A percentile compares a stretch with the other conserved stretches of the same genome.
phyloP scores from a whole-genome alignment of 371 early-diverging fungal species.

The Haplosporangium sp. region DNA sequence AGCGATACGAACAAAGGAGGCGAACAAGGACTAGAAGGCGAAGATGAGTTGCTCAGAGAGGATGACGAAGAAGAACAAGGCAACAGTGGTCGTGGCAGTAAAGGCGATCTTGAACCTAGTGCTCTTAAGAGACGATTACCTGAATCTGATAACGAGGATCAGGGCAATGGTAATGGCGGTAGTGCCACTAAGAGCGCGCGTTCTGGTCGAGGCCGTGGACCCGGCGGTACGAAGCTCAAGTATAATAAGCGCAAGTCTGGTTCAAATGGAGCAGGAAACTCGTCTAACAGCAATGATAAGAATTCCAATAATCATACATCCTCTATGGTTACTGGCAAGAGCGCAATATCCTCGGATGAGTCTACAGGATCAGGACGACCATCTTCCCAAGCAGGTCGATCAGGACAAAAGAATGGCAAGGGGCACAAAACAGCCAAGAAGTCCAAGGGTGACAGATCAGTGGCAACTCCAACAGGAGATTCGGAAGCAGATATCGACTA shows the following conservation, averaged over 20 bases:
- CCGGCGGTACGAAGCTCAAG: conserved; percentile 15
- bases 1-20: conserved; percentile 1
- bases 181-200: neutral
- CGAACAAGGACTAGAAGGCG: neutral
- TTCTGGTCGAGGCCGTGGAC: conserved; percentile 6
- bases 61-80: conserved; percentile 17
- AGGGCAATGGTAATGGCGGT: conserved; percentile 9
- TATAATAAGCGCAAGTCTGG: conserved; percentile 33
- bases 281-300: conserved; percentile 1
- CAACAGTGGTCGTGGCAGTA: conserved; percentile 8
- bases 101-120: conserved; percentile 4
- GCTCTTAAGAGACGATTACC: conserved; percentile 28
- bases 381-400: neutral
- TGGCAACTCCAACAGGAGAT: conserved; percentile 6
- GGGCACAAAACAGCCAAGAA: neutral
- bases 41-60: conserved; percentile 13
- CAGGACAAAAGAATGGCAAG: neutral
- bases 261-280: neutral
- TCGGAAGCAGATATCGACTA: conserved; percentile 25
- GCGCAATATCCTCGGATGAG: neutral
- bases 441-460: neutral
- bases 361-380: neutral
- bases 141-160: conserved; percentile 28
- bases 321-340: neutral
- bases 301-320: neutral